Conservation (phyloP, 495 filamentous ascomycete species). For the Daldinia bambusicola region DNA sequence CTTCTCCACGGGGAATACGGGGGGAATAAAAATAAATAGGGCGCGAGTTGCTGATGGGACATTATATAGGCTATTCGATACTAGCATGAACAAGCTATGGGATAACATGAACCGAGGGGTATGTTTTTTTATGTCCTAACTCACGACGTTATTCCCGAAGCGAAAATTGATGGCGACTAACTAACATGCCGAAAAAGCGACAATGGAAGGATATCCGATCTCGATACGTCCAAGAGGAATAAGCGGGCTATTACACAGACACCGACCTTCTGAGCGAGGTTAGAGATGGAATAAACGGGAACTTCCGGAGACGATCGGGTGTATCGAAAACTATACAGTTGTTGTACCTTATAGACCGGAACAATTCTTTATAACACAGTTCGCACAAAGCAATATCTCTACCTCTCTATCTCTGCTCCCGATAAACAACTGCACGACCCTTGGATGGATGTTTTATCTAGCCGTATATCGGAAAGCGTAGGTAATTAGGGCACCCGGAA, state of each 20-base stretch:
- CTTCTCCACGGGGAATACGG: background rate
- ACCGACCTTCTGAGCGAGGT: background rate
- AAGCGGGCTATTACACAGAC: conserved; percentile 43
- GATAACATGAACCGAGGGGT: conserved; percentile 89
- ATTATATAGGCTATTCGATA: conserved; percentile 76
- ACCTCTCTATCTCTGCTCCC: background rate
- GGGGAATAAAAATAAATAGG: background rate
- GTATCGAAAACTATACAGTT: conserved; percentile 27
- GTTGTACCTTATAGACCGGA: conserved; percentile 35
- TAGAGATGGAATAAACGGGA: background rate
- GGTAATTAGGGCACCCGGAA: background rate
- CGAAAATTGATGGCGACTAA: conserved; percentile 2
- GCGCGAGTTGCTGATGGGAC: conserved; percentile 37
- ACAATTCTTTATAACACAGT: conserved; percentile 22
- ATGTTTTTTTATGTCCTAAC: too few species aligned
- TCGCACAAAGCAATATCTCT: conserved; percentile 16
- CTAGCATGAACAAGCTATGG: conserved; percentile 82
- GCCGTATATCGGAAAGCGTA: too few species aligned
- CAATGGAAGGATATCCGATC: conserved; percentile 99
- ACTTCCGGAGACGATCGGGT: conserved; percentile 15
- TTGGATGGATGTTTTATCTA: background rate
- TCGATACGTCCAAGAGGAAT: conserved; percentile 79
- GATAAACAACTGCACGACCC: background rate
- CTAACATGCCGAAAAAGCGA: conserved; percentile 67
- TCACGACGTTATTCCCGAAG: too few species aligned